A percentile compares a stretch with the other conserved stretches of the same genome.
Evolutionary conservation across 2,329 filamentous ascomycete genomes (phyloP).

Genomic region (Nannizzia gypsea): DNA sequence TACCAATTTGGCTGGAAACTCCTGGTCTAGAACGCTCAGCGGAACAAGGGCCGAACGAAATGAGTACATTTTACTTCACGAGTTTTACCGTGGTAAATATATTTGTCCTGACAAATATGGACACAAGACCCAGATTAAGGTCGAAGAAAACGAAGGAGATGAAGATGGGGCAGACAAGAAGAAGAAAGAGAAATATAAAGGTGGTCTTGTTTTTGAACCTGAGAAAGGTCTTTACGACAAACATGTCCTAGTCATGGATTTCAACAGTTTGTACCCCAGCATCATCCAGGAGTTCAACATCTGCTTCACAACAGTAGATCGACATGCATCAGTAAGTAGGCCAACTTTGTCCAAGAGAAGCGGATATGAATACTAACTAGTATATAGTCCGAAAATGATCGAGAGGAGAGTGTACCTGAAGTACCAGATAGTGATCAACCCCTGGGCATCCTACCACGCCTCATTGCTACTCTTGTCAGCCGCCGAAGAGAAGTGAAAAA

Average conservation of each 20-base stretch:
- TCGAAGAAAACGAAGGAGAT: conserved; percentile 60
- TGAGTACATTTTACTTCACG: conserved; percentile 96
- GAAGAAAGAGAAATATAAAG: conserved; percentile 99
- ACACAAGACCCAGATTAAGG: conserved; percentile 61
- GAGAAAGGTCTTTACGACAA: conserved; percentile 97
- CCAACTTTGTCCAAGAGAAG: background rate
- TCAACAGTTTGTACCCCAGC: conserved; percentile 96
- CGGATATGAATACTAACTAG: conserved; percentile 11
- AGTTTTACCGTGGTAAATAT: conserved; percentile 93
- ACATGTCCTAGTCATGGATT: conserved; percentile 98
- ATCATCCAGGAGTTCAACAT: conserved; percentile 99
- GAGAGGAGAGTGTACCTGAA: conserved; percentile 80
- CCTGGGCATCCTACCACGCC: conserved; percentile 73
- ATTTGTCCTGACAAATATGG: conserved; percentile 93
- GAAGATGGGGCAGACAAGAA: conserved; percentile 61
- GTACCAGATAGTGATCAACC: conserved; percentile 60
- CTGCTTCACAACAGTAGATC: conserved; percentile 94
- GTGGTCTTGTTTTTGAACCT: conserved; percentile 94
- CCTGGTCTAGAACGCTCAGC: conserved; percentile 90
- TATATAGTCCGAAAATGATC: conserved; percentile 45
- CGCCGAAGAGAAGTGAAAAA: conserved; percentile 87
- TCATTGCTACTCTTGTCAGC: conserved; percentile 84
- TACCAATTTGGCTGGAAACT: conserved; percentile 94
- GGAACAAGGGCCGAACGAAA: conserved; percentile 95
- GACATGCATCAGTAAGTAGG: conserved; percentile 53